Percentiles rank a stretch among this genome's conserved stretches.
Evolutionary conservation across 371 early-diverging fungal species (phyloP).

Genomic region (Zychaea mexicana): DNA sequence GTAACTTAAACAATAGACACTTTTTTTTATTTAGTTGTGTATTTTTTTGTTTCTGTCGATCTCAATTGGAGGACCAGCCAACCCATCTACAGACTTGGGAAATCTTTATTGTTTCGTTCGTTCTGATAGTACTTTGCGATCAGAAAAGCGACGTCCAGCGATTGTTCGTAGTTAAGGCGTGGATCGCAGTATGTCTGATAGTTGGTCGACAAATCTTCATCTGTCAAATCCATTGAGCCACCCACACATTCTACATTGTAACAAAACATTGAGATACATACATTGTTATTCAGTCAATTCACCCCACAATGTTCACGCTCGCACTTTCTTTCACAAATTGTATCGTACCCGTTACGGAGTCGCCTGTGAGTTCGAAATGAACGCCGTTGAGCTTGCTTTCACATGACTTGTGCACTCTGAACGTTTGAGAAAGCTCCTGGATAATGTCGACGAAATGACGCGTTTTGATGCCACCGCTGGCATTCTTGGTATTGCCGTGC

Average conservation of each 20-base stretch:
- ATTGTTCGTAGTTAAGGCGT: conserved; percentile 95
- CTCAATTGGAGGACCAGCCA: neutral
- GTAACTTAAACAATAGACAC: neutral
- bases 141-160: conserved; percentile 93
- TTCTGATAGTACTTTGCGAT: conserved; percentile 86
- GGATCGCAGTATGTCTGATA: conserved; percentile 96
- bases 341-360: conserved; percentile 71
- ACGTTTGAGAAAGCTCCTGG: conserved; percentile 79
- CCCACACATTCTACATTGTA: conserved; percentile 83
- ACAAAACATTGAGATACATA: neutral
- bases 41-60: neutral
- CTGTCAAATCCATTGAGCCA: conserved; percentile 90
- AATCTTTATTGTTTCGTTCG: conserved; percentile 49
- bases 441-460: conserved; percentile 85
- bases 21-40: neutral
- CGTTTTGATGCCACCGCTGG: conserved; percentile 86
- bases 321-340: neutral
- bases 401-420: conserved; percentile 78
- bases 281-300: neutral
- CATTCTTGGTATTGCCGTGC: conserved; percentile 96
- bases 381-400: conserved; percentile 88
- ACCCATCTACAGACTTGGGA: conserved; percentile 32
- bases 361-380: conserved; percentile 97
- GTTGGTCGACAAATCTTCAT: conserved; percentile 79
- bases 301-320: neutral